phyloP scores from a whole-genome alignment of 306 rosid genomes.

The Vicia villosa region DNA sequence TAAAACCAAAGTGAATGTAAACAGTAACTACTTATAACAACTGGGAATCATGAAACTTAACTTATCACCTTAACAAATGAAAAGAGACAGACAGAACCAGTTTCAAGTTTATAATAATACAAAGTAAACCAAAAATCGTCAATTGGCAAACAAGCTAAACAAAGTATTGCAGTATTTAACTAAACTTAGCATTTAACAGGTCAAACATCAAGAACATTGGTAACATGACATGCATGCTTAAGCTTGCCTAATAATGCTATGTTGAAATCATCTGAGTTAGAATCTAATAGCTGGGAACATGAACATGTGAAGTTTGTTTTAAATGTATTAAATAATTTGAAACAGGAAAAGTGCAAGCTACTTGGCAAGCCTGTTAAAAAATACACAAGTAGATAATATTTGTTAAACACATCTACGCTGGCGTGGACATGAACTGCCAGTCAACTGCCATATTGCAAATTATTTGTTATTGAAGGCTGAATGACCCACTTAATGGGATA shows the following conservation, averaged over 20 bases:
- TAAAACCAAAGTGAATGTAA: constrained; percentile 64
- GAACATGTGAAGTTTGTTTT: neutral
- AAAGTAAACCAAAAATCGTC: constrained; percentile 2
- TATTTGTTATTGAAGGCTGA: constrained; percentile 1
- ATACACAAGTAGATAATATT: neutral
- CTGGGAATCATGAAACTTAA: constrained; percentile 43
- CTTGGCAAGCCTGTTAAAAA: constrained; percentile 11
- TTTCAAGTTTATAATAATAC: constrained; percentile 9
- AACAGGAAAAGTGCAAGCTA: constrained; percentile 16
- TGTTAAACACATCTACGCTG: no score
- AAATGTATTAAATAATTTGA: neutral
- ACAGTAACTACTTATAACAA: constrained; percentile 47
- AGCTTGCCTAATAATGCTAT: constrained; percentile 18
- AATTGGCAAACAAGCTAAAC: constrained; percentile 25
- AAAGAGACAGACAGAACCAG: constrained; percentile 19
- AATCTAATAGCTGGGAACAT: neutral
- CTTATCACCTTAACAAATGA: constrained; percentile 21
- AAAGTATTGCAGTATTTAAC: constrained; percentile 13
- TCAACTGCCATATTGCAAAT: neutral
- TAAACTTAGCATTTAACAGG: constrained; percentile 20
- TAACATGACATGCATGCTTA: constrained; percentile 24
- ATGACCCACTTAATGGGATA: no score
- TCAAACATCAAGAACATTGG: constrained; percentile 7
- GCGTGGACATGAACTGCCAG: neutral
- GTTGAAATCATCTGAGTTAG: neutral